Base-by-base conservation (phyloP, 306 rosid genomes). In the Glycine latifolia region DNA sequence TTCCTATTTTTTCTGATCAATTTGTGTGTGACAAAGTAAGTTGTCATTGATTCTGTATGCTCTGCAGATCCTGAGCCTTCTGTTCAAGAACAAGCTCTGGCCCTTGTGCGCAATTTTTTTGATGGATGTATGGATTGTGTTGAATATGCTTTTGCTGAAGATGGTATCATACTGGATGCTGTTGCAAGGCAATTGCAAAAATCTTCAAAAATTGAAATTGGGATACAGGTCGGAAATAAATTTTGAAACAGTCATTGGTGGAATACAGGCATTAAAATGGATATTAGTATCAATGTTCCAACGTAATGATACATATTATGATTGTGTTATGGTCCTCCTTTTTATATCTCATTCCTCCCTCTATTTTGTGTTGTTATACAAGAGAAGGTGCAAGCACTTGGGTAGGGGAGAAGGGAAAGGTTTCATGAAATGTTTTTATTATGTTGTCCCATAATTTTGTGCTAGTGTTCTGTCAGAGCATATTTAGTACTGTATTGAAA, bases 41-140 rank as follows among this genome's bases (percentile, higher is more conserved):
- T 43, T 10, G 53, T 78, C 55, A 75, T 72, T 76, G 69, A 71
- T 71, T 84, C 60, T 55, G 69, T 80, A 73, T 63, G 71, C 70
- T 49, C 79, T 83, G 84, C 94, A 95, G 99, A 95, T 82, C 85
- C 99, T 3, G 97, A 93, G 87, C 84, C 96, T 79, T 87, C 85
- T 67, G 94, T 95, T 82, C 98, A 90, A 87, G 93, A 86, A 89
- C 93, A 89, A 81, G 91, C 98, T 83, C 92, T 93, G 81, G 92
- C 89, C 72, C 92, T 95, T 81, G 85, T 95, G 76, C 84, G 98
- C 78, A 95, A 95, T 89, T 88, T 95, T 73, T 88, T 95, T 80
- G 98, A 91, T 87, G 98, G 99, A 85, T 84, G 87, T 80, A 26
- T 89, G 50, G 67, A 91, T 58, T 90, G 88, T 84, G 66, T 93